A percentile compares a stretch with the other conserved stretches of the same genome.
phyloP scores from a whole-genome alignment of 805 yeast species.

The Kodamaea leandrae region DNA sequence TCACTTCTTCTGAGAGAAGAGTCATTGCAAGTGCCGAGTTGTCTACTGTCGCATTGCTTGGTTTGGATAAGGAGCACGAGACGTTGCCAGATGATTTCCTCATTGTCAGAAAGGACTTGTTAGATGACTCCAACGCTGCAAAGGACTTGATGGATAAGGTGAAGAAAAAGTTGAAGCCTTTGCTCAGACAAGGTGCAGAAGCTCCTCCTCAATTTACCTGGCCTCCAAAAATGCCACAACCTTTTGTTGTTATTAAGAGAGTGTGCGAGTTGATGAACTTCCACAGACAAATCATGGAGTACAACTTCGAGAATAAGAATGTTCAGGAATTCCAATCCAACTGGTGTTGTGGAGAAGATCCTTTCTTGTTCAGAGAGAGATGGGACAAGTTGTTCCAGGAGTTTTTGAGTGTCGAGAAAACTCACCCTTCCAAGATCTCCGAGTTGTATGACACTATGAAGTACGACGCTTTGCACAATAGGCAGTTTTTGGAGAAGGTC shows the following conservation, averaged over 20 bases:
- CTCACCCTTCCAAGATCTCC: conserved; percentile 94
- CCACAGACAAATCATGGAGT: conserved; percentile 79
- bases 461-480: conserved; percentile 93
- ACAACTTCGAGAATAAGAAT: conserved; percentile 68
- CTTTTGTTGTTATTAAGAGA: conserved; percentile 86
- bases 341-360: conserved; percentile 98
- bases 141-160: conserved; percentile 97
- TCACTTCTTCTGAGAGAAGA: conserved; percentile 90
- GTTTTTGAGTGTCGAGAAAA: conserved; percentile 88
- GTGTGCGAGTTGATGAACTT: conserved; percentile 95
- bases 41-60: conserved; percentile 75
- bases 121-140: conserved; percentile 97
- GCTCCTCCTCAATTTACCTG: conserved; percentile 98
- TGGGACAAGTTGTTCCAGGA: conserved; percentile 97
- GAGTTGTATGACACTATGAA: conserved; percentile 98
- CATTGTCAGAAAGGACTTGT: conserved; percentile 79
- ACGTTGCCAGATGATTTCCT: conserved; percentile 71
- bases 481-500: conserved; percentile 80
- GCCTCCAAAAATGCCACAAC: conserved; percentile 99
- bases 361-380: conserved; percentile 83
- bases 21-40: conserved; percentile 90
- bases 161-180: conserved; percentile 91
- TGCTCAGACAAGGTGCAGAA: conserved; percentile 90
- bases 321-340: conserved; percentile 65
- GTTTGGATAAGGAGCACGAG: conserved; percentile 51